A percentile compares a stretch with the other conserved stretches of the same genome.
These are phyloP conservation scores for Verticillium tricorpus DNA, from an alignment of 2,329 filamentous ascomycete genomes.

Conservation along the genomic window DNA sequence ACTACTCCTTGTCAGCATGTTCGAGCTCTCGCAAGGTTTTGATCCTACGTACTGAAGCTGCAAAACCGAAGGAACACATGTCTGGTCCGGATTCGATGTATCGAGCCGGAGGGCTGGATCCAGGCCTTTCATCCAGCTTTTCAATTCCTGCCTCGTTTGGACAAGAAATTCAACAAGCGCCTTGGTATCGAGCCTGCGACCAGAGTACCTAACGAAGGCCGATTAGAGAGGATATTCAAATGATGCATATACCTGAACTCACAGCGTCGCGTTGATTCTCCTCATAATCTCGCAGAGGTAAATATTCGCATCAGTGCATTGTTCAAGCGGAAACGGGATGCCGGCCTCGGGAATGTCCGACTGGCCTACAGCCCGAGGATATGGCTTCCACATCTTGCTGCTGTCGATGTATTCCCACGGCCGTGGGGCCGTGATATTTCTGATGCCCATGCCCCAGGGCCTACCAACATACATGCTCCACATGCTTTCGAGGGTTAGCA, in stretches of 20 bases:
- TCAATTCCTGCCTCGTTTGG: constrained; percentile 5
- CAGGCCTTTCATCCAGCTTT: constrained; percentile 16
- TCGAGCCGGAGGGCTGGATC: constrained; percentile 14
- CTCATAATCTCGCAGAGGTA: constrained; percentile 16
- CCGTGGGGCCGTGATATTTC: constrained; percentile 18
- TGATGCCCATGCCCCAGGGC: constrained; percentile 19
- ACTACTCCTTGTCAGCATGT: constrained; percentile 1
- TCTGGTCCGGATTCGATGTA: constrained; percentile 5
- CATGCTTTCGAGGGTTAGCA: constrained; percentile 6
- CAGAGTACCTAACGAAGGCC: not conserved
- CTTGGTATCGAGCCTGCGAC: not conserved
- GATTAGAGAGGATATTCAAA: not conserved
- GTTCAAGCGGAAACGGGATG: not conserved
- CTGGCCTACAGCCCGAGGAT: not conserved
- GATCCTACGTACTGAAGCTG: constrained; percentile 15
- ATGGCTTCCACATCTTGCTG: constrained; percentile 9
- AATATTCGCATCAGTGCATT: not conserved
- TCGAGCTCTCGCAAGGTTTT: not conserved
- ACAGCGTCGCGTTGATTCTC: constrained; percentile 18
- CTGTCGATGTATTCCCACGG: constrained; percentile 14
- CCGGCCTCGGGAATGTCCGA: not conserved
- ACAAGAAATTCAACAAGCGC: not conserved
- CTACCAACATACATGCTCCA: constrained; percentile 15
- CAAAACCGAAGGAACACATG: constrained; percentile 18
- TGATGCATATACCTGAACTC: constrained; percentile 2